Evolutionary conservation across 2,329 filamentous ascomycete genomes (phyloP).

Genomic region (Coniella vitis): DNA sequence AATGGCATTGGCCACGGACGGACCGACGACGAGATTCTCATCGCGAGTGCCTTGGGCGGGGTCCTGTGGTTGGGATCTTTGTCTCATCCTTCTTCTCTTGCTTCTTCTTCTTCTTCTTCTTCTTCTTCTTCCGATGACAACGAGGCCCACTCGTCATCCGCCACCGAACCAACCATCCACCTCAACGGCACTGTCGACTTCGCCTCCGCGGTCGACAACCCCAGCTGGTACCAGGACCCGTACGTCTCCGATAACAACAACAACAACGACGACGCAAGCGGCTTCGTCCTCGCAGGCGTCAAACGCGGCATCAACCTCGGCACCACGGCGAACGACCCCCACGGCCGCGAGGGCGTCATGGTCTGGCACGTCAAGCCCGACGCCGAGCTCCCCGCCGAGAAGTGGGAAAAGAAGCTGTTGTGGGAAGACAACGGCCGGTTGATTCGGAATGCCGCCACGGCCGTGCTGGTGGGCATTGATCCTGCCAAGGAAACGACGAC

Average conservation of each 20-base stretch:
- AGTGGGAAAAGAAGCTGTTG: conserved; percentile 40
- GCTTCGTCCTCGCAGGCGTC: conserved; percentile 45
- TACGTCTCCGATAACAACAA: conserved; percentile 31
- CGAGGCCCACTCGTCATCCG: too few species aligned
- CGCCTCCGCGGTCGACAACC: conserved; percentile 47
- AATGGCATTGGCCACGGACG: conserved; percentile 13
- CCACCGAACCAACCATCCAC: conserved; percentile 25
- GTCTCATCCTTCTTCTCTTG: too few species aligned
- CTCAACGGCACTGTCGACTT: conserved; percentile 37
- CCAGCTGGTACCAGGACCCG: conserved; percentile 49
- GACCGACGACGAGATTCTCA: conserved; percentile 8
- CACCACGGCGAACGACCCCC: conserved; percentile 23
- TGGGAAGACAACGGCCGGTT: conserved; percentile 51
- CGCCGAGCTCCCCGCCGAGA: conserved; percentile 3
- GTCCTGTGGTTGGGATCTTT: conserved; percentile 3
- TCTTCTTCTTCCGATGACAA: too few species aligned
- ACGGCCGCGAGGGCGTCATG: conserved; percentile 34
- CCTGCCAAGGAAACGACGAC: conserved; percentile 30
- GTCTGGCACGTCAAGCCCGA: conserved; percentile 35
- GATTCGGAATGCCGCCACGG: conserved; percentile 43
- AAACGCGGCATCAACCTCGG: conserved; percentile 32
- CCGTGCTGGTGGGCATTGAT: conserved; percentile 46
- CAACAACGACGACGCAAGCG: conserved; percentile 39
- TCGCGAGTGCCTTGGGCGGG: conserved; percentile 8
- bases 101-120: too few species aligned